phyloP scores from a whole-genome alignment of 2,329 filamentous ascomycete species.

The Bipolaris cookei region DNA sequence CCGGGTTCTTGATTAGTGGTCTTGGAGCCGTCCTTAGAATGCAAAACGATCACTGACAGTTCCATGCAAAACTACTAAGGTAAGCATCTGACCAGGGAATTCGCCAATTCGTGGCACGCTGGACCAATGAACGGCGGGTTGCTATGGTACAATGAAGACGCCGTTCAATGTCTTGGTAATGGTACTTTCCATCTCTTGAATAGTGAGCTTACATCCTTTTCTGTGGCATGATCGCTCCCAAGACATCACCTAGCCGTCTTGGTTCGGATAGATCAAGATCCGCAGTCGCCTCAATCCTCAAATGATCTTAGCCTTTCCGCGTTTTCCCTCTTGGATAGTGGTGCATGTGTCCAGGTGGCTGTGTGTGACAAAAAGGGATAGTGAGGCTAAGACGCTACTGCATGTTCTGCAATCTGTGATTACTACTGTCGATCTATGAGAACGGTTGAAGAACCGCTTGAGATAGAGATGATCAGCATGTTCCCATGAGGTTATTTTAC shows the following conservation, averaged over 20 bases:
- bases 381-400: slow-evolving; percentile 8
- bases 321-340: slow-evolving; percentile 14
- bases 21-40: slow-evolving; percentile 13
- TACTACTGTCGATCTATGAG: neutral
- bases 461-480: neutral
- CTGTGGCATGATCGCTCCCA: slow-evolving; percentile 26
- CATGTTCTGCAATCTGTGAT: neutral
- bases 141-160: slow-evolving; percentile 1
- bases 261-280: slow-evolving; percentile 29
- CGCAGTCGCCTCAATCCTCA: slow-evolving; percentile 20
- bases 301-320: slow-evolving; percentile 15
- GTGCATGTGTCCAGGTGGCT: slow-evolving; percentile 17
- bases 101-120: neutral
- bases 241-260: slow-evolving; percentile 40
- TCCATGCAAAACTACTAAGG: slow-evolving; percentile 1
- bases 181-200: slow-evolving; percentile 16
- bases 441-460: neutral
- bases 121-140: slow-evolving; percentile 7
- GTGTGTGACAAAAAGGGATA: slow-evolving; percentile 12
- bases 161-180: slow-evolving; percentile 11
- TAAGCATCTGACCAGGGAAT: slow-evolving; percentile 2
- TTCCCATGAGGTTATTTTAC: neutral
- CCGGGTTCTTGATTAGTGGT: slow-evolving; percentile 2
- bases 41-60: neutral
- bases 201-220: slow-evolving; percentile 11